phyloP scores from a whole-genome alignment of 2,329 filamentous ascomycete genomes.

The Cladophialophora carrionii region DNA sequence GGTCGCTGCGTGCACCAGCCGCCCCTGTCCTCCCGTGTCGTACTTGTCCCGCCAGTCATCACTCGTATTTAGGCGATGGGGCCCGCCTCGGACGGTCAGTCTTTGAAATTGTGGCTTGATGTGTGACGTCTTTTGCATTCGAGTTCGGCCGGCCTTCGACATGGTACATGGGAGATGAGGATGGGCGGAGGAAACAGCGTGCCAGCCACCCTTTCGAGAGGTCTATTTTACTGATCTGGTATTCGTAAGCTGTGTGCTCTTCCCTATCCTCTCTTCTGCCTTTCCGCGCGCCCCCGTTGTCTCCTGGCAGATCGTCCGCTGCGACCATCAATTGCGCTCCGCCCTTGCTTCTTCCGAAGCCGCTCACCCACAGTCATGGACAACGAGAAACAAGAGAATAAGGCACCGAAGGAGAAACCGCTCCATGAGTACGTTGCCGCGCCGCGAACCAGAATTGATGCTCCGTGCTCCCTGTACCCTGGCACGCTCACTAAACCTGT shows the following conservation, averaged over 20 bases:
- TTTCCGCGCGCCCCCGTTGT: neutral
- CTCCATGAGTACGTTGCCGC: constrained; percentile 47
- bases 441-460: neutral
- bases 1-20: constrained; percentile 1
- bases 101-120: constrained; percentile 22
- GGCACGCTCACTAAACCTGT: constrained; percentile 4
- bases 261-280: neutral
- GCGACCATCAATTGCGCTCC: neutral
- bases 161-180: constrained; percentile 25
- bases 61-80: constrained; percentile 1
- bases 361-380: constrained; percentile 29
- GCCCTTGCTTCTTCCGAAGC: neutral
- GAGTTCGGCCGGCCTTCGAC: constrained; percentile 6
- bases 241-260: neutral
- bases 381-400: constrained; percentile 26
- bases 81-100: neutral
- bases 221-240: neutral
- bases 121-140: constrained; percentile 22
- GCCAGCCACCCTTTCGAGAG: constrained; percentile 2
- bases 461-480: neutral
- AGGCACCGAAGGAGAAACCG: constrained; percentile 43
- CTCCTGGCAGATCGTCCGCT: neutral
- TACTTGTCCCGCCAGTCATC: neutral
- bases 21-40: neutral
- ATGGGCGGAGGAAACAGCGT: neutral